Conservation (phyloP, 306 rosid genomes). For the Lablab purpureus region DNA sequence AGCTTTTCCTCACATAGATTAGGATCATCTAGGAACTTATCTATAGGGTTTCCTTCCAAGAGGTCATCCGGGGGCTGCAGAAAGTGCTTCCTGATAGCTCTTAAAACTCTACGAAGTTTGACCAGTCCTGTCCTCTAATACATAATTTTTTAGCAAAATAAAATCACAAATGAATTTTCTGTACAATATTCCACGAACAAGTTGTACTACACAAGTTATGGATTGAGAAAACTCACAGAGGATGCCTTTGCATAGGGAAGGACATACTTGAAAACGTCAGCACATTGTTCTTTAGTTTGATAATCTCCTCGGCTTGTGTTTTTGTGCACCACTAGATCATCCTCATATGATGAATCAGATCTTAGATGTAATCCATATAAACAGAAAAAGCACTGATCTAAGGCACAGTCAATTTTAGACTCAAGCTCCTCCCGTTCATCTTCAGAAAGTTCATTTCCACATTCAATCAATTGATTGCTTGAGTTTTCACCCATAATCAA, state of each 20-base stretch:
- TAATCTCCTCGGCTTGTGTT: constrained; percentile 96
- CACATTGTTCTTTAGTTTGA: constrained; percentile 95
- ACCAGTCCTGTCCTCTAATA: constrained; percentile 89
- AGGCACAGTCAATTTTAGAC: constrained; percentile 77
- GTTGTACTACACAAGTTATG: constrained; percentile 41
- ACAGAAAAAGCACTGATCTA: constrained; percentile 97
- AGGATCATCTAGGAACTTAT: constrained; percentile 88
- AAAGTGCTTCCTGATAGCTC: constrained; percentile 95
- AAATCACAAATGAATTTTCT: constrained; percentile 42
- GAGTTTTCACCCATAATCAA: constrained; percentile 54
- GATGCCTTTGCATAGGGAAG: constrained; percentile 98
- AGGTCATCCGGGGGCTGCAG: constrained; percentile 88
- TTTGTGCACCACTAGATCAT: constrained; percentile 85
- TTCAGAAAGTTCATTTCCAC: constrained; percentile 69
- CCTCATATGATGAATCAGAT: constrained; percentile 92
- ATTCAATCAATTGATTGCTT: constrained; percentile 60
- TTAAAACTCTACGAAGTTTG: constrained; percentile 91
- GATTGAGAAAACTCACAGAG: constrained; percentile 73
- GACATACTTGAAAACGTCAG: constrained; percentile 94
- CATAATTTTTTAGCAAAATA: constrained; percentile 40
- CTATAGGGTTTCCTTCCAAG: constrained; percentile 85
- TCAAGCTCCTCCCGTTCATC: constrained; percentile 96
- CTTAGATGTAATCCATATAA: constrained; percentile 91
- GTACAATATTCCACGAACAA: constrained; percentile 20
- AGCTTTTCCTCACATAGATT: constrained; percentile 89